Percentiles rank a stretch among this genome's conserved stretches.
Conservation (phyloP, 805 yeast species). For the Barnettozyma vustinii region DNA sequence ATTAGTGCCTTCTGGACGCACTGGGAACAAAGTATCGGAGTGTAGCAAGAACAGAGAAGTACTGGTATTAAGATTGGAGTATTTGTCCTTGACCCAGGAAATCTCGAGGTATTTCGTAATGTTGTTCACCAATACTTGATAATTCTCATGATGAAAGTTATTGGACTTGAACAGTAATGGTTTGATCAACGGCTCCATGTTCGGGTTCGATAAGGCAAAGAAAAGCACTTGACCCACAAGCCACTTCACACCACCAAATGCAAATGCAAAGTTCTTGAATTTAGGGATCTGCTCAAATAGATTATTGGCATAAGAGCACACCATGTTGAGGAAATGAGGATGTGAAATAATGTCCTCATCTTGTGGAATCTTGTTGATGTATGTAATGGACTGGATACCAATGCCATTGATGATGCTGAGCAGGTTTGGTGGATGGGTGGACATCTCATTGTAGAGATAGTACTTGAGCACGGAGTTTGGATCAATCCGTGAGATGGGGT, state of each 20-base stretch:
- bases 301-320: slow-evolving; percentile 12
- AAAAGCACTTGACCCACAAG: slow-evolving; percentile 12
- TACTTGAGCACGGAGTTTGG: slow-evolving; percentile 7
- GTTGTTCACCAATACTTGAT: slow-evolving; percentile 6
- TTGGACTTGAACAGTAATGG: slow-evolving; percentile 12
- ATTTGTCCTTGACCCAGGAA: slow-evolving; percentile 10
- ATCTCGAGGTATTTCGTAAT: slow-evolving; percentile 8
- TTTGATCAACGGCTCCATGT: slow-evolving; percentile 8
- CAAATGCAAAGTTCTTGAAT: slow-evolving; percentile 11
- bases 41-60: slow-evolving; percentile 4
- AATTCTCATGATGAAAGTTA: slow-evolving; percentile 2
- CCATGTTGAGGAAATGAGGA: slow-evolving; percentile 11
- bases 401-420: slow-evolving; percentile 10
- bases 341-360: slow-evolving; percentile 9
- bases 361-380: slow-evolving; percentile 9
- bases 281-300: slow-evolving; percentile 13
- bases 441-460: slow-evolving; percentile 10
- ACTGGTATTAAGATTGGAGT: not conserved
- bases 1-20: not conserved
- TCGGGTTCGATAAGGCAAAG: slow-evolving; percentile 8
- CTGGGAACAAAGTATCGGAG: slow-evolving; percentile 7
- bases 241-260: slow-evolving; percentile 16
- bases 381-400: slow-evolving; percentile 7
- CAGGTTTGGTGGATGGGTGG: slow-evolving; percentile 7
- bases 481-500: not conserved